Conservation (phyloP, 2,329 filamentous ascomycete genomes). For the Fusarium phyllophilum region DNA sequence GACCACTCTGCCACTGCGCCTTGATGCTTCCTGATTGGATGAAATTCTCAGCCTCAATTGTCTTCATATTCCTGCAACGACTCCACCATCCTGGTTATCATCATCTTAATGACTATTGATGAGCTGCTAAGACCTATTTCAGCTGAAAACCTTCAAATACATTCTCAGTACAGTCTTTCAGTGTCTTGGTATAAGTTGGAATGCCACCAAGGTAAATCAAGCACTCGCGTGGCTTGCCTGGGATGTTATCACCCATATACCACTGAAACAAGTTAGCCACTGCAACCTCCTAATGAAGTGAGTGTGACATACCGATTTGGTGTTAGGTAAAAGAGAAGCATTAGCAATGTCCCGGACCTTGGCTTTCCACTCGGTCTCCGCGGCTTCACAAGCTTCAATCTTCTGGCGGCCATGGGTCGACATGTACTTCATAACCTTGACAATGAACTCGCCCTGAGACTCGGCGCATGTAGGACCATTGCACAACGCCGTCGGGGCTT, state of each 20-base stretch:
- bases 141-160: background rate
- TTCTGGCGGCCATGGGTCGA: background rate
- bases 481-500: background rate
- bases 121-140: background rate
- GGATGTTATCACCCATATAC: background rate
- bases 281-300: background rate
- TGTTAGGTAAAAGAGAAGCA: background rate
- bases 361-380: background rate
- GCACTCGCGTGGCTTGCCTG: background rate
- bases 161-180: background rate
- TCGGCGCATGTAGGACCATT: background rate
- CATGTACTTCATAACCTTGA: background rate
- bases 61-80: accelerated
- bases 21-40: background rate
- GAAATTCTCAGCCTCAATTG: accelerated
- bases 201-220: background rate
- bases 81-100: accelerated
- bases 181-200: background rate
- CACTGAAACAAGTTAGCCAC: background rate
- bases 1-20: conserved; percentile 16
- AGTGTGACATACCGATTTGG: background rate
- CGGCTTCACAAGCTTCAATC: background rate
- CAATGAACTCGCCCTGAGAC: background rate
- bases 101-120: background rate
- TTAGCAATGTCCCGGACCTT: background rate